phyloP scores from a whole-genome alignment of 306 rosid species.

The Styphnolobium japonicum region DNA sequence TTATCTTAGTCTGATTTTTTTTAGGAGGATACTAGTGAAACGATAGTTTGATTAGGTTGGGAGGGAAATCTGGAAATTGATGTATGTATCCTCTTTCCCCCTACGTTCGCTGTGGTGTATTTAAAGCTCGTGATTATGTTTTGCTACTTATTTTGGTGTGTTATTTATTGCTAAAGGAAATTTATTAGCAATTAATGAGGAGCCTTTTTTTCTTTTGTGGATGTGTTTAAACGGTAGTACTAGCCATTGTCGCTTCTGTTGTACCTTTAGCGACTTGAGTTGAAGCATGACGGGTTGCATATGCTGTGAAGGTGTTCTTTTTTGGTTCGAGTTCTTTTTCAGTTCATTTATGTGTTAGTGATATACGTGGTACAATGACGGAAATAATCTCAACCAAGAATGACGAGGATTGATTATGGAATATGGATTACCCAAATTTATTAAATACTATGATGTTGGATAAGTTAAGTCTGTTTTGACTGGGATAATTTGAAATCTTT shows the following conservation, averaged over 20 bases:
- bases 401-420: slow-evolving; percentile 22
- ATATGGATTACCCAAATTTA: background rate
- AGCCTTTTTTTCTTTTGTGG: no score
- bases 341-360: background rate
- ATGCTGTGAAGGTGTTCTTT: background rate
- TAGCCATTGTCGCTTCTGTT: background rate
- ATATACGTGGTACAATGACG: background rate
- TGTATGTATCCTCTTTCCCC: background rate
- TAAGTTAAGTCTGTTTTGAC: slow-evolving; percentile 32
- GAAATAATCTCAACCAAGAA: background rate
- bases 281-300: background rate
- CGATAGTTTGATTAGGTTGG: background rate
- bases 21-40: background rate
- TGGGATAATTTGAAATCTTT: slow-evolving; percentile 37
- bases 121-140: background rate
- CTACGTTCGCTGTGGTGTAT: background rate
- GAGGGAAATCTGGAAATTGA: background rate
- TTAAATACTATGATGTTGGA: slow-evolving; percentile 27
- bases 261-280: background rate
- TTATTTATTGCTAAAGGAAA: background rate
- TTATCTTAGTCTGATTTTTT: background rate
- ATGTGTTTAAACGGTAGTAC: no score
- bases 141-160: no score
- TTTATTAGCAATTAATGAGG: background rate
- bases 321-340: background rate